Evolutionary conservation across 306 rosid species (phyloP), one percentile per base, ranked within the genome.

Genomic region (Fagus sylvatica): DNA sequence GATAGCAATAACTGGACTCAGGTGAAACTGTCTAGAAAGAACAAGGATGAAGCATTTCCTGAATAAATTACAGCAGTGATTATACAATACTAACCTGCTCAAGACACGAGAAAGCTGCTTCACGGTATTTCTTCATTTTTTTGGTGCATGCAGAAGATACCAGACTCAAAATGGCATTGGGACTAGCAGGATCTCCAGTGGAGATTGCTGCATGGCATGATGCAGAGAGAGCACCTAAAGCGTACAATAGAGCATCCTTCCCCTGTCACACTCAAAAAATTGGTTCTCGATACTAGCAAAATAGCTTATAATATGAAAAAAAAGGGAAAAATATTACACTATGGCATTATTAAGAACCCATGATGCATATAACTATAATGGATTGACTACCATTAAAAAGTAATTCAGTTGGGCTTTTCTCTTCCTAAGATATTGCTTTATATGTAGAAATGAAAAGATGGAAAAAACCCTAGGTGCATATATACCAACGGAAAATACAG

Each of bases 101-200:
- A 73, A 92, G 98, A 85, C 95, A 87, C 54, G 91, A 49, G 79
- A 94, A 84, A 48, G 97, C 97, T 32, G 93, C 97, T 83, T 92
- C 98, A 51, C 93, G 92, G 68, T 90, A 92, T 81, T 88, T 90
- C 85, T 92, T 94, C 40, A 72, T 88, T 78, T 94, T 92, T 87
- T 88, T 89, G 71, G 83, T 78, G 90, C 97, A 92, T 56, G 97
- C 93, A 77, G 93, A 87, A 69, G 88, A 88, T 72, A 94, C 83
- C 75, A 85, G 51, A 51, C 87, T 87, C 81, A 94, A 77, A 85
- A 94, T 89, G 74, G 93, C 90, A 87, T 75, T 76, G 70, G 94
- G 87, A 74, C 88, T 75, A 39, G 88, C 32, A 74, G 88, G 88
- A 83, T 89, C 87, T 56, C 83, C 76, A 37, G 84, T 55, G 5